These are phyloP conservation scores for Colletotrichum sp. DNA, from an alignment of 2,329 filamentous ascomycete genomes.

Conservation along the genomic window DNA sequence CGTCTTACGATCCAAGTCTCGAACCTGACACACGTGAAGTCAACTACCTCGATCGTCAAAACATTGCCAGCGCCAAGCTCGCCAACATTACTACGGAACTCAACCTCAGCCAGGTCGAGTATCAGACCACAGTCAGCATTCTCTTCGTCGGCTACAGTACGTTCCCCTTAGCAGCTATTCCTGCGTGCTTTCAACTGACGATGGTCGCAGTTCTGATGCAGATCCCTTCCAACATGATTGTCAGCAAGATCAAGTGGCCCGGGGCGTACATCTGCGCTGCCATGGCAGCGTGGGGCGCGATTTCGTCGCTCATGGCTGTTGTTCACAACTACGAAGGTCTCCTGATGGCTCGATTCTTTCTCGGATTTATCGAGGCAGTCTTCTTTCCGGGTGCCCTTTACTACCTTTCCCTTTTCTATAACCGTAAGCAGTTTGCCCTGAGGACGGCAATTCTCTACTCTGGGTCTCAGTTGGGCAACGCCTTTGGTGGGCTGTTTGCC, in stretches of 20 bases:
- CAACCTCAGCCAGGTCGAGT: conserved; percentile 32
- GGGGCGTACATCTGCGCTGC: conserved; percentile 25
- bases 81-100: conserved; percentile 35
- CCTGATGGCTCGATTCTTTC: conserved; percentile 21
- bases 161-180: not conserved
- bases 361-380: conserved; percentile 21
- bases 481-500: conserved; percentile 40
- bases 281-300: conserved; percentile 27
- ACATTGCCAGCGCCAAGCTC: conserved; percentile 37
- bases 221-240: conserved; percentile 38
- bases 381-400: conserved; percentile 49
- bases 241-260: conserved; percentile 23
- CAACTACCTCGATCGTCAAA: conserved; percentile 33
- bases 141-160: conserved; percentile 39
- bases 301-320: conserved; percentile 43
- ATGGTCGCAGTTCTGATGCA: conserved; percentile 32
- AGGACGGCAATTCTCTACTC: conserved; percentile 37
- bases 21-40: not conserved
- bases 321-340: conserved; percentile 48
- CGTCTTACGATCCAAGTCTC: rapidly evolving
- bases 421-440: conserved; percentile 37
- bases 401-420: conserved; percentile 45
- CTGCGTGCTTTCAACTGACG: not conserved
- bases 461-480: conserved; percentile 35
- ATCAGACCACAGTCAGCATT: conserved; percentile 44